Base-by-base conservation (phyloP, 257 asterid species). In the Rubia yunnanensis region DNA sequence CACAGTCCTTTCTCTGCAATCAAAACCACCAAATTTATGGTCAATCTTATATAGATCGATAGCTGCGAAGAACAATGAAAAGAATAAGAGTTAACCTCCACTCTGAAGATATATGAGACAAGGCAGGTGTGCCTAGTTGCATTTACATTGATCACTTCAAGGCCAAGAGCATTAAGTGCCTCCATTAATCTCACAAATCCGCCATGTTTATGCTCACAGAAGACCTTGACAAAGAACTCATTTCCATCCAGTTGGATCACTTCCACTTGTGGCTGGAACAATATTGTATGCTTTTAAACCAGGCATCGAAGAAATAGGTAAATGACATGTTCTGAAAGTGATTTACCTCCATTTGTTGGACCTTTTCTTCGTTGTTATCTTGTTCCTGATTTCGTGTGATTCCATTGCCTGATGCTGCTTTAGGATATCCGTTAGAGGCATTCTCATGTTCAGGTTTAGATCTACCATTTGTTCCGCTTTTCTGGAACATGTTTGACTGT, bases 261-360 rank as follows among this genome's bases (percentile, higher is more conserved):
- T 80, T 91, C 92, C 58, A 91, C 98, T 82, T 88, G 96, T 62
- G 96, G 98, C 98, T 91, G 76, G 72, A 79, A 24, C 70, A 59
- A 22, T 20, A 30, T 50, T 67, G 53, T 9, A 41, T 36, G 11
- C 44, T 26, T 41, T 8, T 58, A 27, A 38, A 13, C 5, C 3
- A 60, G 26, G 27, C 24, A 18, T 4, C 36, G 11, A 31, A n/a
- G 9, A 55, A 7, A 52, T 7, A 52, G 34, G 53, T 35, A 31
- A 28, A 20, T 27, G 63, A 31, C 41, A 14, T n/a, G 27, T 28
- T n/a, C 9, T 15, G 41, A 10, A 53, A 11, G 34, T 23, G 23
- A 30, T 14, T 30, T 79, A 91, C 98, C 98, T 91, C 98, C 98
- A 91, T 91, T 68, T 88, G 96, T 72, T 86, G 98, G 73, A 82